phyloP scores from a whole-genome alignment of 352 stramenopile genomes.

The Phytophthora megakarya region DNA sequence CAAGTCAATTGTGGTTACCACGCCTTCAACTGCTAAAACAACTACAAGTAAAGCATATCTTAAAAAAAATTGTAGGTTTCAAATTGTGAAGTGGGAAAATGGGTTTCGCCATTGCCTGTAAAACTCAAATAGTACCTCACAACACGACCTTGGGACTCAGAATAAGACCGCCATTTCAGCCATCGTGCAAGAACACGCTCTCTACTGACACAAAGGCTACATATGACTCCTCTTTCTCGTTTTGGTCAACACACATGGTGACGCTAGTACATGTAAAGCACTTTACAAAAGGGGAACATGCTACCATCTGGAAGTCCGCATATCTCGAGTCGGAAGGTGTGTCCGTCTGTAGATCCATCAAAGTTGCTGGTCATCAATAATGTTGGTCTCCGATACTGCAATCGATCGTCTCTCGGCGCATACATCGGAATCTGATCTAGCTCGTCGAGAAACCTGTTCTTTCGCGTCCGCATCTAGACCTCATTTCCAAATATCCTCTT shows the following conservation, averaged over 20 bases:
- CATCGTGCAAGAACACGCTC: too few species aligned
- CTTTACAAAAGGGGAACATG: not conserved
- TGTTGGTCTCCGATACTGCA: not conserved
- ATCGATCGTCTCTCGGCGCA: not conserved
- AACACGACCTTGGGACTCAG: too few species aligned
- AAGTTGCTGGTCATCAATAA: not conserved
- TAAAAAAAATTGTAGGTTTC: too few species aligned
- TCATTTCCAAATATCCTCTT: constrained; percentile 17
- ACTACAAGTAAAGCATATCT: too few species aligned
- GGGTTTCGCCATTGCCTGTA: too few species aligned
- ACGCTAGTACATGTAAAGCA: too few species aligned
- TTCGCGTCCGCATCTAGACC: not conserved
- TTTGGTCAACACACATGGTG: not conserved
- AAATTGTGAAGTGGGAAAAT: too few species aligned
- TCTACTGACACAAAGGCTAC: not conserved
- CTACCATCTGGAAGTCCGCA: not conserved
- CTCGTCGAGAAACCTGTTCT: not conserved
- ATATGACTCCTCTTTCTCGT: not conserved
- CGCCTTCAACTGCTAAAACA: too few species aligned
- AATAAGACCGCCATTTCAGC: too few species aligned
- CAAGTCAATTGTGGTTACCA: too few species aligned
- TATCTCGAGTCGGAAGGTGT: not conserved
- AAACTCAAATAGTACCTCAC: too few species aligned
- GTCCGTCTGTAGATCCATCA: not conserved
- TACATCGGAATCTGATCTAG: too few species aligned